Percentiles rank a stretch among this genome's conserved stretches.
Conservation (phyloP, 345 rosid species). For the Heritiera littoralis region DNA sequence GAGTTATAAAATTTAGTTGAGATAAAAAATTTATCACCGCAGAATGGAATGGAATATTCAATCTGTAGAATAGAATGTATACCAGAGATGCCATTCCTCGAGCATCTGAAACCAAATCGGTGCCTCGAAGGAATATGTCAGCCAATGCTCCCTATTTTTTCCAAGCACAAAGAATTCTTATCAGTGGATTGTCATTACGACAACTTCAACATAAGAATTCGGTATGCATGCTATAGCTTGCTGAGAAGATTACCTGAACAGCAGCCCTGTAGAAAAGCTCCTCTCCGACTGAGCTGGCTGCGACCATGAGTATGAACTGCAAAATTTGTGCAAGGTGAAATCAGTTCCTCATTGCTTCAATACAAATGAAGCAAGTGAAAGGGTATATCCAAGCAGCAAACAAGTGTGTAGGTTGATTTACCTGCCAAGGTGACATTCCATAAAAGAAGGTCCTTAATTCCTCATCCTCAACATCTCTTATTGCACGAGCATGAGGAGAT, state of each 20-base stretch:
- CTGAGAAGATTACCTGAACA: slow-evolving; percentile 59
- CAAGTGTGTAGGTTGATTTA: slow-evolving; percentile 12
- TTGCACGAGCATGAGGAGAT: slow-evolving; percentile 96
- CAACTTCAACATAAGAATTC: background rate
- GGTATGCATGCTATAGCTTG: background rate
- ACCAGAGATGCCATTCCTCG: slow-evolving; percentile 92
- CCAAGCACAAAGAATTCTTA: background rate
- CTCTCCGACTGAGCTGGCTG: slow-evolving; percentile 96
- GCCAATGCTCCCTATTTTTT: slow-evolving; percentile 74
- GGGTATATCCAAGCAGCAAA: slow-evolving; percentile 3
- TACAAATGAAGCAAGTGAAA: background rate
- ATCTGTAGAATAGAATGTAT: slow-evolving; percentile 15
- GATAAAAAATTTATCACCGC: background rate
- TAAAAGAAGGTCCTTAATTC: slow-evolving; percentile 94
- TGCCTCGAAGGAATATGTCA: slow-evolving; percentile 82
- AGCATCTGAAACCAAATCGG: slow-evolving; percentile 58
- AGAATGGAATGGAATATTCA: background rate
- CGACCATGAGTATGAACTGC: slow-evolving; percentile 80
- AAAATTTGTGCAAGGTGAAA: slow-evolving; percentile 16
- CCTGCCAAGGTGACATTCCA: slow-evolving; percentile 99
- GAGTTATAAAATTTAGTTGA: slow-evolving; percentile 9
- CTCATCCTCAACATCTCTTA: slow-evolving; percentile 98
- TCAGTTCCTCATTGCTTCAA: slow-evolving; percentile 2
- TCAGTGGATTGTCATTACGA: background rate
- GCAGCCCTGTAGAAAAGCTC: slow-evolving; percentile 99